Conservation (phyloP, 2,329 filamentous ascomycete species). For the Aureobasidium sp. region DNA sequence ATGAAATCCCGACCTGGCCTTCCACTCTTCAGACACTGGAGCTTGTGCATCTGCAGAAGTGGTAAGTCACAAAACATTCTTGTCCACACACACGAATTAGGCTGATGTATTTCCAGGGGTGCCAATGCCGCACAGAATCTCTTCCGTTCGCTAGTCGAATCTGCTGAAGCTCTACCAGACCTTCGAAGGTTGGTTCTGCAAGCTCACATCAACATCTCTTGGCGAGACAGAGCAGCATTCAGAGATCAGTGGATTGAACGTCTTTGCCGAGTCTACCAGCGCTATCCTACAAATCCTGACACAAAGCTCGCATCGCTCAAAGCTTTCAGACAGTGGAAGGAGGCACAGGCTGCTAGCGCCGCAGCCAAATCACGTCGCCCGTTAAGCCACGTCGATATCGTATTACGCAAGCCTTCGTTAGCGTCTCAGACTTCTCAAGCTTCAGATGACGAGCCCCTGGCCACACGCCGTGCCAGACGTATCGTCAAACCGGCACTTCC, state of each 20-base stretch:
- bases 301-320: conserved; percentile 36
- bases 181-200: conserved; percentile 67
- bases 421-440: not conserved
- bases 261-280: conserved; percentile 60
- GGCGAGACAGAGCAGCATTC: conserved; percentile 75
- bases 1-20: conserved; percentile 74
- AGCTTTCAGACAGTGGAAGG: conserved; percentile 38
- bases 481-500: conserved; percentile 19
- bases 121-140: conserved; percentile 65
- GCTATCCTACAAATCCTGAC: conserved; percentile 40
- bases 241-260: conserved; percentile 69
- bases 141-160: conserved; percentile 69
- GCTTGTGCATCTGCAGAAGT: conserved; percentile 70
- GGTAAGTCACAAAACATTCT: conserved; percentile 32
- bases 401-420: conserved; percentile 20
- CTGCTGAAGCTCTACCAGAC: conserved; percentile 56
- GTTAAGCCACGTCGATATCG: conserved; percentile 21
- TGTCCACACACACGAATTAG: not conserved
- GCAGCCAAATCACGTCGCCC: not conserved
- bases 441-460: conserved; percentile 9
- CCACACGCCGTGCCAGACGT: conserved; percentile 26
- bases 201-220: conserved; percentile 69
- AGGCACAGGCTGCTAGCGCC: conserved; percentile 17
- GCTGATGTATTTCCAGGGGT: conserved; percentile 25
- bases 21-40: conserved; percentile 62